Conservation (phyloP, 345 rosid species). For the Sisymbrium altissimum region DNA sequence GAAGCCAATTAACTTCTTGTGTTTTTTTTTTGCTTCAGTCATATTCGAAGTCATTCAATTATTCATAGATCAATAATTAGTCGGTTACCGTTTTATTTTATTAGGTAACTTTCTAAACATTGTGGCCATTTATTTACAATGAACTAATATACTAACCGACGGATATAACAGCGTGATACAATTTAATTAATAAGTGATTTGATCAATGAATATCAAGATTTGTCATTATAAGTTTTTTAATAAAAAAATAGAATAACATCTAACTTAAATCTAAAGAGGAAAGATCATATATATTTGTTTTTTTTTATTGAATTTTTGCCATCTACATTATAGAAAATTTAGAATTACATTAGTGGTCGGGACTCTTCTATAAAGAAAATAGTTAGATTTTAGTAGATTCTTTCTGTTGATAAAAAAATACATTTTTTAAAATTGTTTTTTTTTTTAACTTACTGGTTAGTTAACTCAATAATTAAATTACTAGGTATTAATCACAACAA, state of each 20-base stretch:
- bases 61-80: neutral
- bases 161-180: neutral
- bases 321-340: no score
- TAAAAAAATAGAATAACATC: neutral
- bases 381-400: no score
- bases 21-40: neutral
- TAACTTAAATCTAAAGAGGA: neutral
- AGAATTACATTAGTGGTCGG: no score
- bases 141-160: no score
- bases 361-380: no score
- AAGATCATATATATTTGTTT: no score
- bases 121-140: neutral
- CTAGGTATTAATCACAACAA: neutral
- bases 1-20: conserved; percentile 11
- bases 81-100: neutral
- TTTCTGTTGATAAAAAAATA: no score
- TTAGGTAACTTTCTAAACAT: neutral
- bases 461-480: neutral
- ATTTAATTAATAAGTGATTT: neutral
- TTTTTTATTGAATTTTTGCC: no score
- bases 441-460: neutral
- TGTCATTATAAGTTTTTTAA: neutral
- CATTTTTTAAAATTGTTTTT: no score
- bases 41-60: conserved; percentile 1
- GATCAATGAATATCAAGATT: neutral